These are phyloP conservation scores for Oxyria digyna DNA, from an alignment of 148 eudicot species.

Conservation along the genomic window DNA sequence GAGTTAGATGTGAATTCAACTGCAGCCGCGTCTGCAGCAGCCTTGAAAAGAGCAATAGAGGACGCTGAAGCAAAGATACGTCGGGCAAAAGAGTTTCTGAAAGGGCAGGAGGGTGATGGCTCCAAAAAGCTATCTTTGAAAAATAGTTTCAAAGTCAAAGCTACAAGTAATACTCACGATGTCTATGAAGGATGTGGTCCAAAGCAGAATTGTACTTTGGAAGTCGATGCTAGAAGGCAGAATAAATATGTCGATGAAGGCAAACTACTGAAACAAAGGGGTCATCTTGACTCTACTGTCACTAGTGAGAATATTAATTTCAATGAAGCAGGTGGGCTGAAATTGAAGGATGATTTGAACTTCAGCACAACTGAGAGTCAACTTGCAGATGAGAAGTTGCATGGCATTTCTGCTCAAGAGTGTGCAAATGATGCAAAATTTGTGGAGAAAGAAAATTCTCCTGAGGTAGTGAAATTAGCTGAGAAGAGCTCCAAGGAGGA, in stretches of 20 bases:
- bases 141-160: conserved; percentile 25
- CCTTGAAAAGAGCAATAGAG: conserved; percentile 68
- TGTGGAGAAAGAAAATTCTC: conserved; percentile 11
- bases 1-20: conserved; percentile 70
- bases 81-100: conserved; percentile 63
- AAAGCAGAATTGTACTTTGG: background rate
- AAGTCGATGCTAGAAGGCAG: background rate
- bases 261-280: background rate
- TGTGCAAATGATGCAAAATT: conserved; percentile 11
- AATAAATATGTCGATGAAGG: background rate
- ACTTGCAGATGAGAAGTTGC: background rate
- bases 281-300: background rate
- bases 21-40: conserved; percentile 69
- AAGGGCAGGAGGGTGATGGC: conserved; percentile 43
- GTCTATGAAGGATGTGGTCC: conserved; percentile 14
- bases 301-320: background rate
- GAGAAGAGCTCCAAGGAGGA: conserved; percentile 16
- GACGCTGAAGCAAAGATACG: conserved; percentile 80
- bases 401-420: background rate
- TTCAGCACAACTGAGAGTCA: background rate
- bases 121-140: conserved; percentile 36
- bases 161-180: conserved; percentile 14
- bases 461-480: conserved; percentile 6
- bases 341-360: background rate
- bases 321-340: background rate